Evolutionary conservation across 805 yeast species (phyloP).

Genomic region (Pichia insulana): DNA sequence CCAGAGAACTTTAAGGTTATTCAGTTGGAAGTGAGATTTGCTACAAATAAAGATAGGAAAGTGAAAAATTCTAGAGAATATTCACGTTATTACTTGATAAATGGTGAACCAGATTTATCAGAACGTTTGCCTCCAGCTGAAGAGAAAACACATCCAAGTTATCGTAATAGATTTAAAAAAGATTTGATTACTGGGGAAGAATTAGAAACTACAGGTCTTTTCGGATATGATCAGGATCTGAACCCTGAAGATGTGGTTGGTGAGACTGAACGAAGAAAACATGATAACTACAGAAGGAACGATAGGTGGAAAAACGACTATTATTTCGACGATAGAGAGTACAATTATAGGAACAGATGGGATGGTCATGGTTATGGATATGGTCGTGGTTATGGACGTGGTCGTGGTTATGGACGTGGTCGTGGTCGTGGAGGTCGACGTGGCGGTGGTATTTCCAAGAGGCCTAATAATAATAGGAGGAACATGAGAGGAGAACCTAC

Average conservation of each 20-base stretch:
- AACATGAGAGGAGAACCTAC: neutral
- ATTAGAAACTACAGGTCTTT: slow-evolving; percentile 30
- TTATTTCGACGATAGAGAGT: neutral
- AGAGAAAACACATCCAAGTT: slow-evolving; percentile 12
- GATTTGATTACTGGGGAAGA: slow-evolving; percentile 30
- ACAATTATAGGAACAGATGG: neutral
- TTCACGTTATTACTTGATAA: slow-evolving; percentile 56
- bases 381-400: neutral
- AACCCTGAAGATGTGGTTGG: slow-evolving; percentile 20
- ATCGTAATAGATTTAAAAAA: slow-evolving; percentile 9
- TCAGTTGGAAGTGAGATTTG: slow-evolving; percentile 33
- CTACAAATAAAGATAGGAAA: slow-evolving; percentile 48
- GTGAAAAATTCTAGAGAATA: slow-evolving; percentile 46
- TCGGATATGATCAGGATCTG: slow-evolving; percentile 25
- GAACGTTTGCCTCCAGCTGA: slow-evolving; percentile 21
- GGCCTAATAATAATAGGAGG: neutral
- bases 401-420: too few species aligned
- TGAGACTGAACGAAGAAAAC: slow-evolving; percentile 1
- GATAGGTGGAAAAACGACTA: neutral
- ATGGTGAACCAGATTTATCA: slow-evolving; percentile 57
- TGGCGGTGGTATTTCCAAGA: neutral
- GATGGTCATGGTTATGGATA: neutral
- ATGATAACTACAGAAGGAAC: neutral
- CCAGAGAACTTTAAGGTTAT: slow-evolving; percentile 1
- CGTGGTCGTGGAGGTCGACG: neutral